A percentile compares a stretch with the other conserved stretches of the same genome.
Conservation (phyloP, 2,329 filamentous ascomycete genomes). For the Parafenestella ontariensis region DNA sequence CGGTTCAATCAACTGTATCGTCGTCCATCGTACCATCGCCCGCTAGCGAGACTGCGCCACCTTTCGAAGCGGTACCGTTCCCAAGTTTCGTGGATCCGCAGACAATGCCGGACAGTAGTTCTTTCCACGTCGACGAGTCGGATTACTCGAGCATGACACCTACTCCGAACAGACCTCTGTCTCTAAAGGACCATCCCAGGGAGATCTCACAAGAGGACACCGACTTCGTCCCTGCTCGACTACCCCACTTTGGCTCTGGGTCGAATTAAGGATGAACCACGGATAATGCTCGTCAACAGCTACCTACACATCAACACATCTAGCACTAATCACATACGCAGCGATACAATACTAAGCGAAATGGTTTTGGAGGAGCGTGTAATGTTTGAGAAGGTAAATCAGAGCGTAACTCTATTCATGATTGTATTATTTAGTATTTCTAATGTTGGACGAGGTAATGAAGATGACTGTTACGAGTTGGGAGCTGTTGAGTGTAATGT, state of each 20-base stretch:
- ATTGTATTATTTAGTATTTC: background rate
- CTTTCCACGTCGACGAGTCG: slow-evolving; percentile 38
- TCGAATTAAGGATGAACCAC: background rate
- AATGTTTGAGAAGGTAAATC: background rate
- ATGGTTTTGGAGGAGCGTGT: slow-evolving; percentile 10
- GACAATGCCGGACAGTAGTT: slow-evolving; percentile 40
- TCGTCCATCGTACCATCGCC: slow-evolving; percentile 27
- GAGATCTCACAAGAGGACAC: slow-evolving; percentile 15
- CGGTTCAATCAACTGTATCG: slow-evolving; percentile 18
- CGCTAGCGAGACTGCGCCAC: slow-evolving; percentile 17
- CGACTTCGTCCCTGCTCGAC: slow-evolving; percentile 42
- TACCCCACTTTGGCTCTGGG: slow-evolving; percentile 41
- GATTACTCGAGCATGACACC: slow-evolving; percentile 35
- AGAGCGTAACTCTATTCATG: background rate
- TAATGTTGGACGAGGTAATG: slow-evolving; percentile 4
- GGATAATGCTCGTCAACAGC: too few species aligned
- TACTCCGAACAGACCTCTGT: slow-evolving; percentile 34
- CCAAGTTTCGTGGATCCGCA: slow-evolving; percentile 37
- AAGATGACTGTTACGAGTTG: background rate
- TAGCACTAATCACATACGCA: background rate
- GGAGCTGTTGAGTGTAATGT: background rate
- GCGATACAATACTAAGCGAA: background rate
- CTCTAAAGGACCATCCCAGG: slow-evolving; percentile 24
- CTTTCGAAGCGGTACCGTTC: slow-evolving; percentile 19
- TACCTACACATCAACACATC: background rate